These are phyloP conservation scores for Kluyveromyces lactis DNA, from an alignment of 805 yeast species.

Conservation along the genomic window DNA sequence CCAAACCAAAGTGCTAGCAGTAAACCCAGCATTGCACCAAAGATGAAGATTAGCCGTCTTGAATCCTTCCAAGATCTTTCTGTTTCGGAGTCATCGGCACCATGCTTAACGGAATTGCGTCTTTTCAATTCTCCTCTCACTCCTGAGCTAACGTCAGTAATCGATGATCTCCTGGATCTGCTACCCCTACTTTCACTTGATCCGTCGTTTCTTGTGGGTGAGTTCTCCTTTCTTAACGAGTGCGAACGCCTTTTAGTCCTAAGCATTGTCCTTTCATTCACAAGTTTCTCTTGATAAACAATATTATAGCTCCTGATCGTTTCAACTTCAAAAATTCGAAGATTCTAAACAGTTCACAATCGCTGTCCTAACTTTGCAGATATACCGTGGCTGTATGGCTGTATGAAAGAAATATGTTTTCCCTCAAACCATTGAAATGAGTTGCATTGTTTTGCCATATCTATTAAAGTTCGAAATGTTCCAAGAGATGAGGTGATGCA, in stretches of 20 bases:
- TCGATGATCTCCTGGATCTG: not conserved
- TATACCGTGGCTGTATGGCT: too few species aligned
- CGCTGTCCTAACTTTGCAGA: too few species aligned
- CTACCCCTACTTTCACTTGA: not conserved
- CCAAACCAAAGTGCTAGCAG: constrained; percentile 56
- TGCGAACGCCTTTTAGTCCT: not conserved
- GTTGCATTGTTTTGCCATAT: too few species aligned
- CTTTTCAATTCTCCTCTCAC: constrained; percentile 1
- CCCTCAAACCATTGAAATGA: too few species aligned
- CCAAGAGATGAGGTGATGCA: too few species aligned
- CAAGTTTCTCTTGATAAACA: too few species aligned
- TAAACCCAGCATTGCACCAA: constrained; percentile 72
- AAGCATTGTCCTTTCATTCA: too few species aligned
- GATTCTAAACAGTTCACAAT: too few species aligned
- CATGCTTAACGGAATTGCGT: constrained; percentile 5
- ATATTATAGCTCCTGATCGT: too few species aligned
- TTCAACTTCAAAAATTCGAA: too few species aligned
- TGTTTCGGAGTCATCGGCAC: not conserved
- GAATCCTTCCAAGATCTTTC: constrained; percentile 35
- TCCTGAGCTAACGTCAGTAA: not conserved
- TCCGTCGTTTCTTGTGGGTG: not conserved
- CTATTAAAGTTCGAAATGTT: too few species aligned
- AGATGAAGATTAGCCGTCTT: constrained; percentile 49
- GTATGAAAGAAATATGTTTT: too few species aligned
- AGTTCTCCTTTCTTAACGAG: not conserved